phyloP scores from a whole-genome alignment of 2,329 filamentous ascomycete genomes.

The Magnaporthales sp. region DNA sequence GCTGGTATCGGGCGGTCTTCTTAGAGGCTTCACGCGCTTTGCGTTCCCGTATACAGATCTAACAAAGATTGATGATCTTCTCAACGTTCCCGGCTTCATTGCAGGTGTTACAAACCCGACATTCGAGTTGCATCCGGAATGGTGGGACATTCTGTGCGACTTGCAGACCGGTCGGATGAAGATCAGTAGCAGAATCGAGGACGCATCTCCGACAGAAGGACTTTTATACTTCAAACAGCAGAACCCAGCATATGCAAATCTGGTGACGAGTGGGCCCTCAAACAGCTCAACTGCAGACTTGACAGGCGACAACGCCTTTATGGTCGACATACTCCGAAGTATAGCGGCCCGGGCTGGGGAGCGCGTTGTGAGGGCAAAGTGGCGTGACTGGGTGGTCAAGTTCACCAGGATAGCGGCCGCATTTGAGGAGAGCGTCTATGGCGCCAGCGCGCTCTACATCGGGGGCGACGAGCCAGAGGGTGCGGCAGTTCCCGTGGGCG shows the following conservation, averaged over 20 bases:
- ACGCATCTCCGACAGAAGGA: constrained; percentile 74
- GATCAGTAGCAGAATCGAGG: constrained; percentile 82
- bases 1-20: constrained; percentile 81
- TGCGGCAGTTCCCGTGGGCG: constrained; percentile 41
- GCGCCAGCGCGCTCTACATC: constrained; percentile 81
- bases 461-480: constrained; percentile 61
- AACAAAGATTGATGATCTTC: constrained; percentile 91
- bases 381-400: constrained; percentile 88
- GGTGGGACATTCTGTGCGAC: constrained; percentile 97
- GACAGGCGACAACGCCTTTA: constrained; percentile 83
- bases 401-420: constrained; percentile 88
- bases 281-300: constrained; percentile 42
- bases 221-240: constrained; percentile 81
- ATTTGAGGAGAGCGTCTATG: constrained; percentile 94
- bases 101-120: constrained; percentile 96
- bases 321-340: constrained; percentile 74
- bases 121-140: constrained; percentile 89
- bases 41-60: constrained; percentile 97
- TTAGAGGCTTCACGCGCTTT: constrained; percentile 89
- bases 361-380: constrained; percentile 82
- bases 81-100: constrained; percentile 95
- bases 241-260: constrained; percentile 46
- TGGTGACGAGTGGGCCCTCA: constrained; percentile 31
- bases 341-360: constrained; percentile 84
- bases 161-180: constrained; percentile 87